These are phyloP conservation scores for Quercus alba DNA, from an alignment of 306 rosid genomes.

Conservation along the genomic window DNA sequence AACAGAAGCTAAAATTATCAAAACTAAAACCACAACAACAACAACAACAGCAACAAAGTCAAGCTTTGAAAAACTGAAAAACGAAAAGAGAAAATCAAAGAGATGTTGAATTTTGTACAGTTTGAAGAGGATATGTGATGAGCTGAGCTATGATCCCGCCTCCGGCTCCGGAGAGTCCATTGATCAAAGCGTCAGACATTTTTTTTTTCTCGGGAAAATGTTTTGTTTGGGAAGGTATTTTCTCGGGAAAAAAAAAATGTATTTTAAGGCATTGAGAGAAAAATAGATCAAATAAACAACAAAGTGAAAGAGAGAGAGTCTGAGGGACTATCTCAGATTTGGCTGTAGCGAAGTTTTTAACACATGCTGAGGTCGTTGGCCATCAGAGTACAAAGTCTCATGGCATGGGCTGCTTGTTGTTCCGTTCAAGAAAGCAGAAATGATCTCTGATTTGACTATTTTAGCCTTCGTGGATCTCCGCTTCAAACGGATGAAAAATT, in stretches of 20 bases:
- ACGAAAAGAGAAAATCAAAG: not conserved
- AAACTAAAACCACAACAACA: not conserved
- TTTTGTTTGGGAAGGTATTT: not conserved
- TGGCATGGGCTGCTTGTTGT: slow-evolving; percentile 10
- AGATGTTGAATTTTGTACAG: slow-evolving; percentile 31
- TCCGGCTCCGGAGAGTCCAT: slow-evolving; percentile 95
- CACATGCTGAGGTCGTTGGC: slow-evolving; percentile 4
- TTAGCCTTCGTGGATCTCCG: slow-evolving; percentile 13
- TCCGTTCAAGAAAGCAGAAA: slow-evolving; percentile 36
- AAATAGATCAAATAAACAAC: not conserved
- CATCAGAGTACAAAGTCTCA: slow-evolving; percentile 4
- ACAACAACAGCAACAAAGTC: not conserved
- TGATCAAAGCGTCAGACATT: slow-evolving; percentile 97
- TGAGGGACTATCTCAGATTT: slow-evolving; percentile 14
- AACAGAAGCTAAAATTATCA: not conserved
- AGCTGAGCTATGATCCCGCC: slow-evolving; percentile 99
- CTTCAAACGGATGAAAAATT: too few relatives aligned
- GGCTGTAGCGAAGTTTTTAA: slow-evolving; percentile 14
- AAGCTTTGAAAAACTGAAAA: not conserved
- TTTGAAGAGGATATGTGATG: slow-evolving; percentile 96
- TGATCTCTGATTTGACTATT: not conserved
- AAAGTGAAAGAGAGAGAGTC: not conserved
- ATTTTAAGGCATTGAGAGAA: not conserved
- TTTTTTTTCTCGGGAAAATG: slow-evolving; percentile 23
- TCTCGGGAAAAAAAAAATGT: not conserved